Conservation (phyloP, 495 filamentous ascomycete species). For the Penicillium cataractarum region DNA sequence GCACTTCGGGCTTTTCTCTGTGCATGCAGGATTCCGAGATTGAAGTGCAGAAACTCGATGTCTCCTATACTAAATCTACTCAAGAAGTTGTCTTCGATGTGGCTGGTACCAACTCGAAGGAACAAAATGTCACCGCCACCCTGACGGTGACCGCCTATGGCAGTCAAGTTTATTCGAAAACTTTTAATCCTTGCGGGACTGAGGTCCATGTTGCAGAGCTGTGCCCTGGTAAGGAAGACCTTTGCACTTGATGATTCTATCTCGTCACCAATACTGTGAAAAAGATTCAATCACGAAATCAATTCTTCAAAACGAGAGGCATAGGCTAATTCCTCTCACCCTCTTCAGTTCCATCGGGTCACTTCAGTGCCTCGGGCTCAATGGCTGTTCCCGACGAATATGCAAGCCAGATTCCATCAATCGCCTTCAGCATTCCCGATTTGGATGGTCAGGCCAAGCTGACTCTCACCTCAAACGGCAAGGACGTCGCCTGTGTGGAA, state of each 20-base stretch:
- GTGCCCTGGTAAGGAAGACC: slow-evolving; percentile 71
- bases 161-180: slow-evolving; percentile 74
- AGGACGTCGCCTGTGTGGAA: slow-evolving; percentile 79
- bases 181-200: slow-evolving; percentile 79
- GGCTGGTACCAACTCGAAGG: slow-evolving; percentile 69
- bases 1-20: slow-evolving; percentile 76
- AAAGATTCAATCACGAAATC: no score
- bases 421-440: slow-evolving; percentile 91
- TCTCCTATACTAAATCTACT: slow-evolving; percentile 75
- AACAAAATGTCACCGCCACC: slow-evolving; percentile 80
- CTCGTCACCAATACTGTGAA: no score
- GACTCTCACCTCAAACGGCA: slow-evolving; percentile 63
- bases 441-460: slow-evolving; percentile 85
- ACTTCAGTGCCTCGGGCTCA: slow-evolving; percentile 71
- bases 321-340: neutral
- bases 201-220: slow-evolving; percentile 68
- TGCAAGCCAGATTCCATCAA: slow-evolving; percentile 77
- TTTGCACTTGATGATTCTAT: neutral
- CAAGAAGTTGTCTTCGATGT: slow-evolving; percentile 81
- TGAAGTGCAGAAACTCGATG: slow-evolving; percentile 71
- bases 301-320: no score
- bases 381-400: slow-evolving; percentile 71
- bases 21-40: slow-evolving; percentile 71
- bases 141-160: slow-evolving; percentile 87
- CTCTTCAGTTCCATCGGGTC: slow-evolving; percentile 66